Conservation (phyloP, 2,329 filamentous ascomycete species). For the Trichoderma arundinaceum region DNA sequence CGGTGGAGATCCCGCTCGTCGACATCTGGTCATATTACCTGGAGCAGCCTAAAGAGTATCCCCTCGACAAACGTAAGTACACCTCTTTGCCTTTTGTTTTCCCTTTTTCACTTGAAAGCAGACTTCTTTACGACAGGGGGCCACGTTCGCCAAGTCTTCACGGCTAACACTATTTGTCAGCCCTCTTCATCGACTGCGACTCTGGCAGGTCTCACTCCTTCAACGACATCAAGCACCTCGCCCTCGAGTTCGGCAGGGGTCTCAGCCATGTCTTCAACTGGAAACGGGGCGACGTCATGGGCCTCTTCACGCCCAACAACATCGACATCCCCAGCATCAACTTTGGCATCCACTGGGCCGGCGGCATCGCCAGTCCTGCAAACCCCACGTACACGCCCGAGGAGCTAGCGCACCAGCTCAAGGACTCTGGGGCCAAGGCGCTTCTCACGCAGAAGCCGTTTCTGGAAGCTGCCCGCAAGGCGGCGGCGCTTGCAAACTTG, state of each 20-base stretch:
- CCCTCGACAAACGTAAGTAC: slow-evolving; percentile 72
- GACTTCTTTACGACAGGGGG: too few species aligned
- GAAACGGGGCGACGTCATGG: slow-evolving; percentile 82
- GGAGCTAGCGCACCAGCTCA: slow-evolving; percentile 84
- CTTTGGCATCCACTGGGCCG: slow-evolving; percentile 83
- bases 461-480: slow-evolving; percentile 68
- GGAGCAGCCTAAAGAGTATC: slow-evolving; percentile 69
- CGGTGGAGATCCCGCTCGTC: slow-evolving; percentile 71
- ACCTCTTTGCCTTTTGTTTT: not conserved
- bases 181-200: slow-evolving; percentile 77
- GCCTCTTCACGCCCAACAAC: slow-evolving; percentile 81
- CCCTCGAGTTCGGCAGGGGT: slow-evolving; percentile 79
- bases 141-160: not conserved
- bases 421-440: slow-evolving; percentile 75
- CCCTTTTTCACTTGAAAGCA: not conserved
- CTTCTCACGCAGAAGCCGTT: slow-evolving; percentile 75
- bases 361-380: slow-evolving; percentile 80
- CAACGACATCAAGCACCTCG: slow-evolving; percentile 66
- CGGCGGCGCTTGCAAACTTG: slow-evolving; percentile 73
- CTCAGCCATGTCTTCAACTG: slow-evolving; percentile 76
- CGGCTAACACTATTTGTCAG: slow-evolving; percentile 50
- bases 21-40: slow-evolving; percentile 84
- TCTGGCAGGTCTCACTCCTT: slow-evolving; percentile 73
- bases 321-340: slow-evolving; percentile 80
- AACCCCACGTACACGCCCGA: slow-evolving; percentile 86